Base-by-base conservation (phyloP, 164 flowering plant species). In the Magnolia officinalis region DNA sequence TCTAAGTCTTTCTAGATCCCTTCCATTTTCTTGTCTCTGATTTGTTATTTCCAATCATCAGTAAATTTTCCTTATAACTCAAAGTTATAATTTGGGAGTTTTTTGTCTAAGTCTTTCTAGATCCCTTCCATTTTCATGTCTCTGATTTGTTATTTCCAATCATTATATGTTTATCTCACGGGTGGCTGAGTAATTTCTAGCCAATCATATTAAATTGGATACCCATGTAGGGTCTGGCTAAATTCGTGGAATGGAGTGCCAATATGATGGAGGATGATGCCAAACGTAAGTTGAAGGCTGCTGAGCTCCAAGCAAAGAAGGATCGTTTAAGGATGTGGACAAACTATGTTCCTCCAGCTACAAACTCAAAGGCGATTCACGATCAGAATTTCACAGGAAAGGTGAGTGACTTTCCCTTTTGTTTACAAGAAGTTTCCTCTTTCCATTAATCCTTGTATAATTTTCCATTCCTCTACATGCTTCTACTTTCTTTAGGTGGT, bases 231-330 rank as follows among this genome's bases (percentile, higher is more conserved):
- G 98, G 99, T 71, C 81, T 90, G 50, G 99, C 99, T 61, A 94
- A 94, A 82, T 94, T 80, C 84, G 91, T 96, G 68, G 98, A 96
- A 63, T 96, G 99, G 99, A 96, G 99, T 86, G 99, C 97, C 70
- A 90, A 86, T 73, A 85, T 89, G 93, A 85, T 96, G 95, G 98
- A 96, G 81, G 97, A 93, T 26, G 97, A 94, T 70, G 93, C 92
- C 73, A 91, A 87, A 70, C 81, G 92, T 73, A 66, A 73, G 76
- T 82, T 96, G 80, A 96, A 94, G 83, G 68, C 81, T 72, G 92
- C 98, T 19, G 99, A 96, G 70, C 98, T 96, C 76, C 87, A 90
- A 76, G 91, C 97, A 29, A 96, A 96, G 89, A 96, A 92, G 82
- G 82, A 70, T 26, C 81, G 95, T 23, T 77, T 91, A 78, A 92